Conservation (phyloP, 108 stramenopile genomes). For the Nitzschia sp. region DNA sequence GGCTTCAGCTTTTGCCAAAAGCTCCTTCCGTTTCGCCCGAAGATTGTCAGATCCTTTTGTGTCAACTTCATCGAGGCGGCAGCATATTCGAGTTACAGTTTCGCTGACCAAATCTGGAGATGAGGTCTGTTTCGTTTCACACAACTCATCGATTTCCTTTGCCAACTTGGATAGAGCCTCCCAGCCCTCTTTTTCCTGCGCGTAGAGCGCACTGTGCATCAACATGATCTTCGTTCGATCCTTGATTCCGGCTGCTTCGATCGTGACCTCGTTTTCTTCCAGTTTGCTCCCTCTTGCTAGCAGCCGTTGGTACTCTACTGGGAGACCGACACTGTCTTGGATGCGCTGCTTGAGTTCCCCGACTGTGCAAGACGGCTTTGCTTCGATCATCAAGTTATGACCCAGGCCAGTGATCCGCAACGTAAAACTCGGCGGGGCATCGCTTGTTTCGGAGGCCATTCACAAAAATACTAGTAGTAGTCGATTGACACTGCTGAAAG, state of each 20-base stretch:
- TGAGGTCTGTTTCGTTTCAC: slow-evolving; percentile 16
- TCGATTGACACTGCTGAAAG: too few relatives aligned
- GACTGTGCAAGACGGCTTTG: slow-evolving; percentile 39
- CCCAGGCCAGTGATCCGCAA: slow-evolving; percentile 57
- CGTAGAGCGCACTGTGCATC: slow-evolving; percentile 50
- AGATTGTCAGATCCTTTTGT: slow-evolving; percentile 53
- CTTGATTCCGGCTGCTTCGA: slow-evolving; percentile 47
- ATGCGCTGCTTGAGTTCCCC: slow-evolving; percentile 47
- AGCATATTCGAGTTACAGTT: slow-evolving; percentile 60
- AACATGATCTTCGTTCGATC: slow-evolving; percentile 56
- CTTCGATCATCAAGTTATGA: slow-evolving; percentile 38
- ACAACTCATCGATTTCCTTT: slow-evolving; percentile 54
- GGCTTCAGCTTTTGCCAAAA: slow-evolving; percentile 51
- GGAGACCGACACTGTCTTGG: slow-evolving; percentile 26
- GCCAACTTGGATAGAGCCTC: slow-evolving; percentile 30
- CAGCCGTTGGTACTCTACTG: slow-evolving; percentile 51
- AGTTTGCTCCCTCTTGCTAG: slow-evolving; percentile 48
- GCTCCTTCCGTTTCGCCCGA: slow-evolving; percentile 48
- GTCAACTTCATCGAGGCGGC: slow-evolving; percentile 62
- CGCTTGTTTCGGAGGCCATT: too few relatives aligned
- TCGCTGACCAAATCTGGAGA: slow-evolving; percentile 43
- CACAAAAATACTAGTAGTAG: too few relatives aligned
- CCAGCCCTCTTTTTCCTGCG: slow-evolving; percentile 45
- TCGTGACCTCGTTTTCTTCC: slow-evolving; percentile 38
- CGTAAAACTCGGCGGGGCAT: slow-evolving; percentile 10